Conservation (phyloP, 345 rosid species). For the Limnanthes douglasii region DNA sequence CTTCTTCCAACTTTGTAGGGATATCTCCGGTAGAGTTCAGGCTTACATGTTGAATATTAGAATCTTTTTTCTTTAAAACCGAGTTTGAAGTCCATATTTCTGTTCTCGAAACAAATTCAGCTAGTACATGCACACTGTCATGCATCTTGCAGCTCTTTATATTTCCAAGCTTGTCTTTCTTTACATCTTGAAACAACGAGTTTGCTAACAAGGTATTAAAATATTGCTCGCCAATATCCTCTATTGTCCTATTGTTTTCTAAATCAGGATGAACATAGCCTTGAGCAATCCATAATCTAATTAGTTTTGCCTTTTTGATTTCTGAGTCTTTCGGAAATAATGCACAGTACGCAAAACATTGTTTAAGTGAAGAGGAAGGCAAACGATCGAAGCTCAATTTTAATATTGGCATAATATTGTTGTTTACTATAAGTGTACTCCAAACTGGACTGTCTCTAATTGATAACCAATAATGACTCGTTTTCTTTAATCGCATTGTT, state of each 20-base stretch:
- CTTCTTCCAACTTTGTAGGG: not conserved
- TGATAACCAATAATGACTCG: not conserved
- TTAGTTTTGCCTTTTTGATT: not conserved
- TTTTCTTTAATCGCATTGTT: not conserved
- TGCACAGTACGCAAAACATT: not conserved
- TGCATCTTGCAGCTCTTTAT: too few relatives aligned
- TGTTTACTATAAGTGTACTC: not conserved
- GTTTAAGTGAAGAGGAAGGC: too few relatives aligned
- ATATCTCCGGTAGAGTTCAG: not conserved
- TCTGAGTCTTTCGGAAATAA: not conserved
- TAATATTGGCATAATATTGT: not conserved
- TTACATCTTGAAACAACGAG: too few relatives aligned
- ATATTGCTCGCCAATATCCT: conserved; percentile 7
- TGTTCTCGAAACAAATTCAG: conserved; percentile 4
- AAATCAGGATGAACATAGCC: conserved; percentile 3
- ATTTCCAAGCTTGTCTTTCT: not conserved
- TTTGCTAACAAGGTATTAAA: too few relatives aligned
- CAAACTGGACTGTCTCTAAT: not conserved
- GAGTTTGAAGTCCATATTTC: not conserved
- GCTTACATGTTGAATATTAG: conserved; percentile 1
- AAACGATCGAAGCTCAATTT: too few relatives aligned
- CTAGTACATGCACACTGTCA: too few relatives aligned
- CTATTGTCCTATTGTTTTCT: not conserved
- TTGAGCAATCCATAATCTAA: conserved; percentile 14
- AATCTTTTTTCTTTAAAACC: not conserved